Base-by-base conservation (phyloP, 1,139 yeast species). In the Taphrina pruni region DNA sequence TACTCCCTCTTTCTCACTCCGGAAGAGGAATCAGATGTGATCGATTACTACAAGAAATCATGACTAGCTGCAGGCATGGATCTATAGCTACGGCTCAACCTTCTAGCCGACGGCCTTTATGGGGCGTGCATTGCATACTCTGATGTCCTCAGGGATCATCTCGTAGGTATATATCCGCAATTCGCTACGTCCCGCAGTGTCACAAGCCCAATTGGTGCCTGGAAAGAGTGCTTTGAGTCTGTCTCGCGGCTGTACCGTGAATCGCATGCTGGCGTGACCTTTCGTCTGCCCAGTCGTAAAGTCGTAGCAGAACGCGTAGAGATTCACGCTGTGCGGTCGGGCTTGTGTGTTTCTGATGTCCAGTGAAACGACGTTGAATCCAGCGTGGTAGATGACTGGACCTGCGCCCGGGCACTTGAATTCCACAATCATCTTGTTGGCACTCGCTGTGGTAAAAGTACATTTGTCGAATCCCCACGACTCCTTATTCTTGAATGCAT, bases 251-350 rank as follows among this genome's bases (percentile, higher is more conserved):
- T 11, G 36, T 9, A 50, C 36, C n/a, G 9, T 14, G n/a, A 21
- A 50, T 17, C 36, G 36, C 54, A 50, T 17, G n/a, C 54, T 26
- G 6, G 54, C 54, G 8, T 50, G 54, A 4, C 36, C 35, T n/a
- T 50, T 17, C 8, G 54, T 11, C 32, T 17, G n/a, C 2, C 36
- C n/a, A 11, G 54, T 21, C 9, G 12, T 26, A 21, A 6, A 21
- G 8, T 50, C 54, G 36, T 50, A 50, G n/a, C 54, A 50, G 54
- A 50, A 21, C n/a, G 54, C 54, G n/a, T 50, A 50, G 36, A 50
- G 20, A 38, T 45, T 45, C 8, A n/a, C 8, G 12, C 20, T 8
- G 8, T 12, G n/a, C 1, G 48, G 20, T 45, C 8, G 12, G 14
- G 48, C 2, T 20, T 2, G 5, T 14, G 12, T 12, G 48, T 12